Evolutionary conservation across 2,329 filamentous ascomycete species (phyloP), one percentile per base, ranked within the genome.

Genomic region (Calonectria montana): DNA sequence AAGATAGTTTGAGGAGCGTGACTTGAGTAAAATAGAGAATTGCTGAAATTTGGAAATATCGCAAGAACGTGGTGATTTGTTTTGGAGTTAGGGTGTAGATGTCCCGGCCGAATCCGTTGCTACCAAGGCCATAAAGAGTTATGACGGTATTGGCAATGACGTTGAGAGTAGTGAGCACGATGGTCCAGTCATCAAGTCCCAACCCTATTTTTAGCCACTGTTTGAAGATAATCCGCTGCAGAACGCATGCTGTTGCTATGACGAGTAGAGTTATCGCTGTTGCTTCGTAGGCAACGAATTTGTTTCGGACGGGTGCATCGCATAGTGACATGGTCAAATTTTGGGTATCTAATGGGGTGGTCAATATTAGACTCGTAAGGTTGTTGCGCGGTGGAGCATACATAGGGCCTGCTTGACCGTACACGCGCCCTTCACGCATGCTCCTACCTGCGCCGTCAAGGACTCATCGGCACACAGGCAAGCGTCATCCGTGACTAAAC

Each of bases 21-120:
- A 84, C 78, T 35, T 82, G 79, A 0, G 80, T 37, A 73, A 86
- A 82, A 75, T 86, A 87, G 23, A 86, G 76, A 0, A 84, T 76
- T 47, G 84, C 82, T 3, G 83, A 73, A 12, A 83, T 31, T 73
- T 79, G 83, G 67, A 84, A 83, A 53, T 67, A 82, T 3, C 75
- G 66, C 8, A 72, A 77, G n/a, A 82, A 83, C 1, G 67, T 35
- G 6, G 69, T 71, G n/a, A 80, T 73, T 23, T 76, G 43, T n/a
- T 69, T 23, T 6, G 70, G 67, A 25, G 53, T 67, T 0, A 84
- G 65, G 2, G 82, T 83, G 82, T 82, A 84, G n/a, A 84, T 76
- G 29, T 84, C 82, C 8, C 70, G 73, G 2, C 82, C 82, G 16
- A 83, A 69, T 12, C 81, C 82, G 29, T 35, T 63, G 18, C 13